phyloP scores from a whole-genome alignment of 441 rosid genomes.

The Eutrema salsugineum region DNA sequence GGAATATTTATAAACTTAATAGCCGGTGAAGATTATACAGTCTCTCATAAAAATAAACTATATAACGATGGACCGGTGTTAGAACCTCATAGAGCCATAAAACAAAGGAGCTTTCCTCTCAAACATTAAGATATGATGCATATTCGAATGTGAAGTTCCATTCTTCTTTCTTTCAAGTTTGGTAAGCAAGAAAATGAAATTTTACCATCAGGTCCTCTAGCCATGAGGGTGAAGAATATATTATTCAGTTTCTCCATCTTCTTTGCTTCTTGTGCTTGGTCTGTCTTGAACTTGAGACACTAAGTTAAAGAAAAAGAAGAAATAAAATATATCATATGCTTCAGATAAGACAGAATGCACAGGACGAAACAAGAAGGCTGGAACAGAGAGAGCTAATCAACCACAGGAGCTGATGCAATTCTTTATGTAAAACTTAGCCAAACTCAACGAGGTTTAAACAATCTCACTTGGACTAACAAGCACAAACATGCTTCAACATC shows the following conservation, averaged over 20 bases:
- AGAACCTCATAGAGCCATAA: background rate
- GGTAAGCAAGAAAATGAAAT: background rate
- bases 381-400: background rate
- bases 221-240: conserved; percentile 85
- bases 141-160: background rate
- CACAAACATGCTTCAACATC: conserved; percentile 10
- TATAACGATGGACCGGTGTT: too few species aligned
- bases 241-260: conserved; percentile 97
- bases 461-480: background rate
- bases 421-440: background rate
- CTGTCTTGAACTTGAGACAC: conserved; percentile 98
- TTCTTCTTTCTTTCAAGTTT: background rate
- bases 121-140: background rate
- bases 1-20: background rate
- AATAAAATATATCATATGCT: background rate
- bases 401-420: background rate
- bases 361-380: background rate
- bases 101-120: background rate
- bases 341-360: background rate
- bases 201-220: conserved; percentile 90
- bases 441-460: background rate
- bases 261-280: conserved; percentile 95
- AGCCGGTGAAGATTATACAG: background rate
- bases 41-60: too few species aligned
- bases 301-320: conserved; percentile 17